Conservation (phyloP, 805 yeast species). For the Ogataea saltuana region DNA sequence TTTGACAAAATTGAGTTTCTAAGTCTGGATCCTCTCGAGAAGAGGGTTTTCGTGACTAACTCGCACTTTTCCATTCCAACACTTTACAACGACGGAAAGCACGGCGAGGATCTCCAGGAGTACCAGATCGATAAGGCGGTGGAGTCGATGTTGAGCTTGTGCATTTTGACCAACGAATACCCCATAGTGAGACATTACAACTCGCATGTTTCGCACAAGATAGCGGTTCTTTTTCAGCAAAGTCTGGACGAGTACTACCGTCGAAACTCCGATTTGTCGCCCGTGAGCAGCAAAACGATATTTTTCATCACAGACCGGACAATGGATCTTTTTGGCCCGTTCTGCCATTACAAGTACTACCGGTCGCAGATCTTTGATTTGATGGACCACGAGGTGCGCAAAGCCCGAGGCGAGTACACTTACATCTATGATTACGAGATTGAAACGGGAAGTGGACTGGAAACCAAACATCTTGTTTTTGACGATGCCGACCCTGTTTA, state of each 20-base stretch:
- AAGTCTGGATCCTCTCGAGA: slow-evolving; percentile 65
- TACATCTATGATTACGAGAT: slow-evolving; percentile 30
- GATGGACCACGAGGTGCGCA: slow-evolving; percentile 29
- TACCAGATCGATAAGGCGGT: slow-evolving; percentile 62
- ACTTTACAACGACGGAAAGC: slow-evolving; percentile 68
- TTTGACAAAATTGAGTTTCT: slow-evolving; percentile 40
- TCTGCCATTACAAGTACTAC: slow-evolving; percentile 86
- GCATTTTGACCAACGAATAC: slow-evolving; percentile 81
- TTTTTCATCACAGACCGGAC: slow-evolving; percentile 81
- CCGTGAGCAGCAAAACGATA: slow-evolving; percentile 49
- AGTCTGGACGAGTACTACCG: slow-evolving; percentile 77
- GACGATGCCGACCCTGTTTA: slow-evolving; percentile 30
- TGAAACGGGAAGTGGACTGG: slow-evolving; percentile 30
- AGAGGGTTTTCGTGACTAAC: slow-evolving; percentile 70
- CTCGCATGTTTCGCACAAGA: slow-evolving; percentile 48
- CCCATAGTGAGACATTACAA: slow-evolving; percentile 80
- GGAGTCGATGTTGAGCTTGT: slow-evolving; percentile 63
- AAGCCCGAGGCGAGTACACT: slow-evolving; percentile 29
- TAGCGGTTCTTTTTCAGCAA: slow-evolving; percentile 71
- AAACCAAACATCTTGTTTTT: slow-evolving; percentile 27
- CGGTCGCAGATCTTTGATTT: slow-evolving; percentile 91
- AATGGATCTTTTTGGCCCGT: slow-evolving; percentile 77
- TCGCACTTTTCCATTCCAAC: slow-evolving; percentile 62
- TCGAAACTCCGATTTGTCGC: slow-evolving; percentile 63
- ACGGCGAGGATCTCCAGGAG: slow-evolving; percentile 61